These are phyloP conservation scores for Phytophthora agathidicida DNA, from an alignment of 352 stramenopile genomes.

Conservation along the genomic window DNA sequence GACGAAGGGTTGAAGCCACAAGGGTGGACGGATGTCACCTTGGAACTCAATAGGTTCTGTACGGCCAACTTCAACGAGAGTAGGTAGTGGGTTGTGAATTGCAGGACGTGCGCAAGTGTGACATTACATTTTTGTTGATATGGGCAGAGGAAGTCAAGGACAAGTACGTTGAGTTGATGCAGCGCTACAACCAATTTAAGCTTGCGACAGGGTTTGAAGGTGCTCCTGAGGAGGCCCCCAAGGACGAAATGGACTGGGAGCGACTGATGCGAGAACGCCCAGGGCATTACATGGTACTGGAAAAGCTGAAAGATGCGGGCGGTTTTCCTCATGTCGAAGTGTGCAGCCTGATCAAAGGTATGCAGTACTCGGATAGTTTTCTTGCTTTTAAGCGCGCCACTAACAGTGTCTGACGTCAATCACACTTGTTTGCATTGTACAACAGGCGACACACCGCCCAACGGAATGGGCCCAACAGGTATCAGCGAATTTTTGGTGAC, in stretches of 20 bases:
- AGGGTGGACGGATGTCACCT: slow-evolving; percentile 30
- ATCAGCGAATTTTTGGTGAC: slow-evolving; percentile 27
- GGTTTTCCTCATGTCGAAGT: slow-evolving; percentile 35
- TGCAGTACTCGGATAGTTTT: too few species aligned
- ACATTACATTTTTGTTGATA: neutral
- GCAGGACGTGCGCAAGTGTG: neutral
- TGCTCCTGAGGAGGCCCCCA: neutral
- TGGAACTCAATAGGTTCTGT: slow-evolving; percentile 33
- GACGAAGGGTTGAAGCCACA: slow-evolving; percentile 27
- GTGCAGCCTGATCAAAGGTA: slow-evolving; percentile 43
- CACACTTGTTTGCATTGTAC: neutral
- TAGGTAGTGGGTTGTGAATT: slow-evolving; percentile 6
- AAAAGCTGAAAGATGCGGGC: slow-evolving; percentile 28
- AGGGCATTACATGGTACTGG: slow-evolving; percentile 23
- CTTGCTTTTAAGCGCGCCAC: neutral
- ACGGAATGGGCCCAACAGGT: slow-evolving; percentile 14
- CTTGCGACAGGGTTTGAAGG: slow-evolving; percentile 30
- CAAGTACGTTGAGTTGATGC: slow-evolving; percentile 42
- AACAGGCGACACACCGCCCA: slow-evolving; percentile 24
- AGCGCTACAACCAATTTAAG: slow-evolving; percentile 38
- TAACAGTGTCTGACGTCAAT: neutral
- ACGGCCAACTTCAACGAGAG: slow-evolving; percentile 29
- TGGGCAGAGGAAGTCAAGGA: slow-evolving; percentile 38
- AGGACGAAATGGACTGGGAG: slow-evolving; percentile 38
- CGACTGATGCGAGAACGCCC: slow-evolving; percentile 33